These are phyloP conservation scores for Fragilaria crotonensis DNA, from an alignment of 108 stramenopile species.

Conservation along the genomic window DNA sequence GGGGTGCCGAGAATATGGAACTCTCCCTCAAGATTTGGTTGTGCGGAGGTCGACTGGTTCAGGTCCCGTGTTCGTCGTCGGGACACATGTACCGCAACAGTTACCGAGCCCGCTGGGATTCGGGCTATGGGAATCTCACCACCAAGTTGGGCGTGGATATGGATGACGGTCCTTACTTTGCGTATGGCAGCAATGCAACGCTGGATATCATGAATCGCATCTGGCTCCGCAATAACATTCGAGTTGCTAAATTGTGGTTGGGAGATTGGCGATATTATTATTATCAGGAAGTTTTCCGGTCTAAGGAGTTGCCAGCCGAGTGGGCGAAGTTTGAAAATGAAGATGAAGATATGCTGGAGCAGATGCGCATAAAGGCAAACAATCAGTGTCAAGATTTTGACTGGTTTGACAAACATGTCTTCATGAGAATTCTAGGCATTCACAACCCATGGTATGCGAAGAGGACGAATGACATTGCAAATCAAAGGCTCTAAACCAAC, in stretches of 20 bases:
- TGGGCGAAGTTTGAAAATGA: conserved; percentile 32
- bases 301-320: conserved; percentile 25
- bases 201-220: too few relatives aligned
- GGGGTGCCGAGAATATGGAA: conserved; percentile 52
- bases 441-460: conserved; percentile 40
- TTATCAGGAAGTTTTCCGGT: conserved; percentile 27
- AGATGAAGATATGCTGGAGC: conserved; percentile 29
- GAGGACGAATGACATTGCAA: too few relatives aligned
- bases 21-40: conserved; percentile 45
- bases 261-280: conserved; percentile 28
- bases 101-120: too few relatives aligned
- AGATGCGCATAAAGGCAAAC: conserved; percentile 21
- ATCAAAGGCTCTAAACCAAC: too few relatives aligned
- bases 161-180: too few relatives aligned
- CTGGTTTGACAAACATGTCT: conserved; percentile 42
- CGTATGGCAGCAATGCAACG: too few relatives aligned
- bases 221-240: conserved; percentile 45
- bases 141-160: too few relatives aligned
- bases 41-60: conserved; percentile 44
- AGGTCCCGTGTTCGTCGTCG: conserved; percentile 44
- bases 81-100: conserved; percentile 41
- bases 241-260: conserved; percentile 37
- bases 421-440: conserved; percentile 28
- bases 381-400: conserved; percentile 45
- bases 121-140: too few relatives aligned